A percentile compares a stretch with the other conserved stretches of the same genome.
Conservation (phyloP, 192 early-diverging fungal species). For the Allomyces arbusculus region DNA sequence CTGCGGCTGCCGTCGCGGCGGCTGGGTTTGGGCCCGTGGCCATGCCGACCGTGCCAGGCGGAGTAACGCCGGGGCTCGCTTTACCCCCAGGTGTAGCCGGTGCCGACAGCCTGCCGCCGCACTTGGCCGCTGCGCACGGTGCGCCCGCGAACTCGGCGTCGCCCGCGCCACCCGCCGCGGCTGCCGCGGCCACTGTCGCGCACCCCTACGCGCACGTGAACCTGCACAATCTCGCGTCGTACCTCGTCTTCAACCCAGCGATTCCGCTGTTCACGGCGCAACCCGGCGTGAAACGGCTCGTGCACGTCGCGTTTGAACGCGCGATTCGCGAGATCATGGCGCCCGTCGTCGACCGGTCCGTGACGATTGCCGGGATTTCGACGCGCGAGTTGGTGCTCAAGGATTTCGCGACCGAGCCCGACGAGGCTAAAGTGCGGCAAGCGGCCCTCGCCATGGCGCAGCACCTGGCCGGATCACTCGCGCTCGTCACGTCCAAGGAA, state of each 20-base stretch:
- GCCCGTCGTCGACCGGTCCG: conserved; percentile 79
- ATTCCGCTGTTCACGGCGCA: conserved; percentile 59
- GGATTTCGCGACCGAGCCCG: conserved; percentile 86
- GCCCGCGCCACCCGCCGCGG: neutral
- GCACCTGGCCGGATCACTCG: conserved; percentile 64
- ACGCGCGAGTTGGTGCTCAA: conserved; percentile 82
- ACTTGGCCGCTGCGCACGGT: too few species aligned
- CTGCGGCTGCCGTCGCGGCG: too few species aligned
- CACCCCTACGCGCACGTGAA: conserved; percentile 6
- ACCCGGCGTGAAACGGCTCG: conserved; percentile 69
- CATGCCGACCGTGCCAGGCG: too few species aligned
- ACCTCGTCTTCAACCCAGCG: conserved; percentile 61
- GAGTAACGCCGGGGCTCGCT: too few species aligned
- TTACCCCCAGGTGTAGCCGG: too few species aligned
- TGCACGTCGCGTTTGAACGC: conserved; percentile 68
- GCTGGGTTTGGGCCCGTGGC: too few species aligned
- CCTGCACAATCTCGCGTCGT: conserved; percentile 39
- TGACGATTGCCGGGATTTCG: conserved; percentile 77
- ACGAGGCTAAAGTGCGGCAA: conserved; percentile 82
- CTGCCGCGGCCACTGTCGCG: conserved; percentile 2
- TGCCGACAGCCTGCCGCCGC: too few species aligned
- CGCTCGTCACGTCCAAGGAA: conserved; percentile 82
- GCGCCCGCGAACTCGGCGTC: too few species aligned
- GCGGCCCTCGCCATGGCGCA: conserved; percentile 92
- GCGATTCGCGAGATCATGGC: conserved; percentile 77